Evolutionary conservation across 768 basidiomycete genomes (phyloP), one percentile per base, ranked within the genome.

Genomic region (Calocybe indica): DNA sequence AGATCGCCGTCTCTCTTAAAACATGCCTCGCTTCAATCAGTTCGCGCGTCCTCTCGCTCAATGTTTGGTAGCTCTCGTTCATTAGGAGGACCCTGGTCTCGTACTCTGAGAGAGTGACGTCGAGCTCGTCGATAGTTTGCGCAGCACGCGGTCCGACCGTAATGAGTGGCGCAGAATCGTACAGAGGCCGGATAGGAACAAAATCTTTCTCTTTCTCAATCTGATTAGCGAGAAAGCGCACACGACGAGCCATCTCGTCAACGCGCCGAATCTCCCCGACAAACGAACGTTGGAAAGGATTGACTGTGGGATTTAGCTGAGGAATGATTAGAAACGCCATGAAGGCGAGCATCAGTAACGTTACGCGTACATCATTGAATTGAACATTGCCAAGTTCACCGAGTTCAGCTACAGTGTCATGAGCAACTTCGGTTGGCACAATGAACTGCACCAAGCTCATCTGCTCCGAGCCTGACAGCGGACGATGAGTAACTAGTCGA

Each of bases 371-470:
- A 69, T 99, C 96, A 71, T 94, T 95, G 70, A 98, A 96, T 63
- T 98, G 92, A 28, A 98, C 88, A 66, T 95, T 79, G 40, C 94
- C 92, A 38, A 97, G 82, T 66, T 96, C 92, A 55, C 92, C 96
- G 12, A 99, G 82, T 63, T 95, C 92, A 45, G 88, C 84, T 51
- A 97, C 91, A 40, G 95, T 91, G 62, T 97, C 92, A 66, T 99
- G 96, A 29, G 94, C 92, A 52, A 95, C 92, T 76, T 99, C 96
- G 35, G 89, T 87, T 38, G 95, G 96, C 56, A 97, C 88, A 63
- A 92, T 94, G 59, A 99, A 83, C 75, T 97, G 92, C 53, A 95
- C 88, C 70, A 94, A 74, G 76, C 92, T 95, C 94, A 97, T 97
- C 74, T 83, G 79, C 72, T 96, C 94, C 78, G 94, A 97, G 49